Base-by-base conservation (phyloP, 2,329 filamentous ascomycete species). In the Periconia macrospinosa region DNA sequence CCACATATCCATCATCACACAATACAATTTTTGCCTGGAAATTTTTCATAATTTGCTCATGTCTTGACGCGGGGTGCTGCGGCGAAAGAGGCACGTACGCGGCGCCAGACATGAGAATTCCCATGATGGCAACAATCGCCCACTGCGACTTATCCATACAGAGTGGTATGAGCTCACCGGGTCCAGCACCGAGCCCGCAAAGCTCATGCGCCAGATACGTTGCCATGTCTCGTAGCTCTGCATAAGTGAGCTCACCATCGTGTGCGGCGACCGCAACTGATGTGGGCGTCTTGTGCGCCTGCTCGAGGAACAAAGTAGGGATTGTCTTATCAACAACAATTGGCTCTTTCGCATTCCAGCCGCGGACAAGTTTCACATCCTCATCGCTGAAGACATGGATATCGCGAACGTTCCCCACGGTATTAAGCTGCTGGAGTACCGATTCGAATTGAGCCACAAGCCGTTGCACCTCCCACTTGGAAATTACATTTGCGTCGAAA, bases 101-200 rank as follows among this genome's bases (percentile, higher is more conserved):
- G 18, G 65, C 70, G 17, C 71, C 71, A 10, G 71, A 62, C 7
- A 73, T 59, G n/a, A 75, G 55, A 13, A 75, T 63, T 3, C 60
- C 70, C 57, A 74, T 64, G n/a, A 73, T 69, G 1, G 68, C 66
- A 13, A 75, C 71, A 14, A 73, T 61, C 7, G 71, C 68, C 69
- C 68, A 74, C 7, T 59, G 53, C 5, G 71, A 74, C 54, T 74
- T 75, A 43, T 73, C 68, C 7, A 74, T 49, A 47, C 71, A 75
- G 20, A 71, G 63, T 2, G 69, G 63, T 6, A 74, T 61, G n/a
- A 74, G 58, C 3, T 59, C 60, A 46, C 72, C 70, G 1, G 69
- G 68, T 10, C 67, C 69, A 45, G 69, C 67, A 27, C 70, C 70
- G n/a, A 69, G 52, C 40, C 53, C 53, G 3, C 68, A 55, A 14